Percentiles rank a stretch among this genome's conserved stretches.
Conservation (phyloP, 495 filamentous ascomycete species). For the Hypoxylon rickii region DNA sequence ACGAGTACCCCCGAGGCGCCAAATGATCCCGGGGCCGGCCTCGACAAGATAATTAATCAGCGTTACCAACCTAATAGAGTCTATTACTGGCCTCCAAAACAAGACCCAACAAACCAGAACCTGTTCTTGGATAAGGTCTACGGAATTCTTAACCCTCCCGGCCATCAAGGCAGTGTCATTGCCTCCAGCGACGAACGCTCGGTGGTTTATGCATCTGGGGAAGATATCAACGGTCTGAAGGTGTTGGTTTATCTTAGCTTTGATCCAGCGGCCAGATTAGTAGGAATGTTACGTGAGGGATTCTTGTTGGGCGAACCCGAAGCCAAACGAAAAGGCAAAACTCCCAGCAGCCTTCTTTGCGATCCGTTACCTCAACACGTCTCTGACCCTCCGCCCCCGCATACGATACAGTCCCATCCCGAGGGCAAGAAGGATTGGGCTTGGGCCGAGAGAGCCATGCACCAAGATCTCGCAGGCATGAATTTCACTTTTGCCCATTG, state of each 20-base stretch:
- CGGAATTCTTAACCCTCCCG: slow-evolving; percentile 61
- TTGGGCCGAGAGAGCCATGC: slow-evolving; percentile 31
- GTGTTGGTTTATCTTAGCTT: slow-evolving; percentile 67
- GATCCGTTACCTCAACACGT: slow-evolving; percentile 14
- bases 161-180: slow-evolving; percentile 50
- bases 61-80: slow-evolving; percentile 57
- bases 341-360: neutral
- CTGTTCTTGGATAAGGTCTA: slow-evolving; percentile 52
- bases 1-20: neutral
- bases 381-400: slow-evolving; percentile 6
- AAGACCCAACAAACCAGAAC: slow-evolving; percentile 38
- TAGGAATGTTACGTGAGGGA: slow-evolving; percentile 45
- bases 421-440: slow-evolving; percentile 20
- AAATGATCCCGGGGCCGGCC: slow-evolving; percentile 42
- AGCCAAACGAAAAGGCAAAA: slow-evolving; percentile 5
- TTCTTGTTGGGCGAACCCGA: slow-evolving; percentile 25
- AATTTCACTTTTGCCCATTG: slow-evolving; percentile 29
- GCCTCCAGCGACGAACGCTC: slow-evolving; percentile 67
- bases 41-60: slow-evolving; percentile 40
- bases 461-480: slow-evolving; percentile 18
- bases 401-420: slow-evolving; percentile 1
- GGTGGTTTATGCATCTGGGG: slow-evolving; percentile 58
- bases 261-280: slow-evolving; percentile 53
- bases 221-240: slow-evolving; percentile 43
- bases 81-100: slow-evolving; percentile 63